Base-by-base conservation (phyloP, 2,329 filamentous ascomycete genomes). In the Emmonsiellopsis sp. region DNA sequence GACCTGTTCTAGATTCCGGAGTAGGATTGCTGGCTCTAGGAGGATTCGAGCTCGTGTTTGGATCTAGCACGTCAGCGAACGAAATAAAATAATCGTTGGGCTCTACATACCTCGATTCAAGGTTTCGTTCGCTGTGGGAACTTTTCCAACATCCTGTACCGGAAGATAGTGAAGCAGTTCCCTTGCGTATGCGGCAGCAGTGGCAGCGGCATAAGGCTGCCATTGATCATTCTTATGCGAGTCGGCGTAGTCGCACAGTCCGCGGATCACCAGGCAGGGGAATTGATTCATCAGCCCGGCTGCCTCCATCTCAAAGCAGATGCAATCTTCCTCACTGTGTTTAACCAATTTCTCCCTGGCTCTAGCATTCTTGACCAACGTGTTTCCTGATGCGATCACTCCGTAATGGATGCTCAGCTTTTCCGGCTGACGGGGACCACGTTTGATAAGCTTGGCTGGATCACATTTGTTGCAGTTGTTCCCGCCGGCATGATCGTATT, bases 261-360 rank as follows among this genome's bases (percentile, higher is more conserved):
- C 58, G 14, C 58, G 54, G 17, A 60, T 57, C 2, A 55, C 51
- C 11, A 55, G 53, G 36, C 53, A 55, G 31, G 40, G 52, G 14
- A 54, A 54, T 6, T 39, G 14, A 32, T 49, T 40, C 47, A 49
- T 49, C 27, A 46, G 44, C 6, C 47, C 44, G 4, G 44, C 31
- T 11, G 57, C 52, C 36, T 60, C 58, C 59, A 60, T 62, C n/a
- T 63, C 62, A 44, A 65, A 64, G 46, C 61, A 62, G 11, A 64
- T 53, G 10, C 61, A 42, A 3, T 58, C 54, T 7, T 54, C 9
- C n/a, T 54, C 43, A 11, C 54, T 40, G 4, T 43, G 42, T 32
- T 45, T 17, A 11, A 45, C 10, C n/a, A 58, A 37, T 27, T 11
- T 8, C 27, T 65, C 62, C 17, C 63, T 46, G 2, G 39, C 52